Conservation (phyloP, 2,329 filamentous ascomycete species). For the Colletotrichum liaoningense region DNA sequence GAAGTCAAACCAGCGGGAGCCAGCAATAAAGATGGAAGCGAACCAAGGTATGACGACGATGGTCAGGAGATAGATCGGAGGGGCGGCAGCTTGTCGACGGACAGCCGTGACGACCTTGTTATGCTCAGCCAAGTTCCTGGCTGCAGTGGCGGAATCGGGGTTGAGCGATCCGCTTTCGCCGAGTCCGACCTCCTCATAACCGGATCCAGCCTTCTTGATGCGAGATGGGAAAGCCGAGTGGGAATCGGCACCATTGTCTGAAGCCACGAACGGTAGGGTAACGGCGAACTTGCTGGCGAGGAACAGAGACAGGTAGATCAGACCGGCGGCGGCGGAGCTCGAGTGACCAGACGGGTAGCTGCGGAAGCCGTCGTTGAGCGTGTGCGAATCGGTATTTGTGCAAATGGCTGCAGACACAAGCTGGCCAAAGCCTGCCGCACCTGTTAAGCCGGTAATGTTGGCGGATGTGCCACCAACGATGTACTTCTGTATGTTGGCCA, state of each 20-base stretch:
- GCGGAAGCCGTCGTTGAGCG: slow-evolving; percentile 84
- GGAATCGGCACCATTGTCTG: slow-evolving; percentile 54
- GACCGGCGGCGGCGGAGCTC: slow-evolving; percentile 80
- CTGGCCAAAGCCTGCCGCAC: slow-evolving; percentile 62
- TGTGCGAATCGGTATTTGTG: slow-evolving; percentile 67
- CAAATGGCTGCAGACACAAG: slow-evolving; percentile 85
- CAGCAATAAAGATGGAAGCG: slow-evolving; percentile 82
- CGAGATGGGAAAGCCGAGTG: slow-evolving; percentile 83
- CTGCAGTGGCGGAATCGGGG: slow-evolving; percentile 33
- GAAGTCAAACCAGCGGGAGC: slow-evolving; percentile 88
- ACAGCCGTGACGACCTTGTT: slow-evolving; percentile 60
- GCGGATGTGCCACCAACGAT: slow-evolving; percentile 66
- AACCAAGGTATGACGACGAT: slow-evolving; percentile 78
- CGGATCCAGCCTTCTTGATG: slow-evolving; percentile 58
- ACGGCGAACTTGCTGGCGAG: slow-evolving; percentile 85
- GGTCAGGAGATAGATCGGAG: slow-evolving; percentile 82
- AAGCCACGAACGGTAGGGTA: slow-evolving; percentile 75
- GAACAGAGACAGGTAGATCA: slow-evolving; percentile 89
- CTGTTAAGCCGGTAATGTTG: slow-evolving; percentile 23
- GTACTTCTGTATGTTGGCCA: slow-evolving; percentile 69
- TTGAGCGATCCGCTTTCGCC: slow-evolving; percentile 26
- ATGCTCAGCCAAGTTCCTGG: slow-evolving; percentile 47
- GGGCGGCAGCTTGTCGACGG: slow-evolving; percentile 81
- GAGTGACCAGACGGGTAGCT: slow-evolving; percentile 72
- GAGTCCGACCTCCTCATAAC: slow-evolving; percentile 45